Evolutionary conservation across 495 filamentous ascomycete species (phyloP), one percentile per base, ranked within the genome.

Genomic region (Recurvomyces mirabilis): DNA sequence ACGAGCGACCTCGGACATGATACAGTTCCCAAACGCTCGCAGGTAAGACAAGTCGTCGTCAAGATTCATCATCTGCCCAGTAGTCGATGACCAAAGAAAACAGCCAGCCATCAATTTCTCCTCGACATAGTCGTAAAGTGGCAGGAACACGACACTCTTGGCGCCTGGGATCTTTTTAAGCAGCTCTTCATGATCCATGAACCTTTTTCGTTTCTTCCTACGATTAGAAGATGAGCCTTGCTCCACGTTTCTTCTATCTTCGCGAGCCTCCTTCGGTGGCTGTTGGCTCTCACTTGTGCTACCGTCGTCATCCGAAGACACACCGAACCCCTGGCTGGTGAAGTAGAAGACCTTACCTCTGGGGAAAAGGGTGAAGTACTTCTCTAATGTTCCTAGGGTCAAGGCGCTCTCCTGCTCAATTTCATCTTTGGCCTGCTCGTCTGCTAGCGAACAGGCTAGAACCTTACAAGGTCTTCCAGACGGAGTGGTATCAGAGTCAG

Each of bases 1-100:
- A 6, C 52, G 40, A 0, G 54, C 41, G 5, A 58, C 35, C 41
- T 60, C 57, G 26, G 17, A 47, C 57, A 58, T 56, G 29, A 62
- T 50, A 21, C 31, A 23, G 26, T 38, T 33, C 13, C 39, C 31
- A 31, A 50, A 50, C 2, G 47, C 46, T 11, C 38, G 15, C 14
- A 48, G 38, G 19, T 48, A 48, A 21, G 23, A 18, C 9, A 48
- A 17, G 25, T 48, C 46, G 12, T 36, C 38, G 15, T 42, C 29
- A 9, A 41, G 14, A 22, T 26, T 36, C 28, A 48, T 41, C 37
- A 41, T 36, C 17, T 30, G 24, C 11, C 37, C 38, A 4, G 37
- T 41, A 1, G 13, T 18, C 6, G 37, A 41, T 19, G 44, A 32
- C 46, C 46, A 48, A 10, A 48, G 19, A 18, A 48, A 41, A 28